Conservation (phyloP, 192 early-diverging fungal species). For the Phycomyces nitens region DNA sequence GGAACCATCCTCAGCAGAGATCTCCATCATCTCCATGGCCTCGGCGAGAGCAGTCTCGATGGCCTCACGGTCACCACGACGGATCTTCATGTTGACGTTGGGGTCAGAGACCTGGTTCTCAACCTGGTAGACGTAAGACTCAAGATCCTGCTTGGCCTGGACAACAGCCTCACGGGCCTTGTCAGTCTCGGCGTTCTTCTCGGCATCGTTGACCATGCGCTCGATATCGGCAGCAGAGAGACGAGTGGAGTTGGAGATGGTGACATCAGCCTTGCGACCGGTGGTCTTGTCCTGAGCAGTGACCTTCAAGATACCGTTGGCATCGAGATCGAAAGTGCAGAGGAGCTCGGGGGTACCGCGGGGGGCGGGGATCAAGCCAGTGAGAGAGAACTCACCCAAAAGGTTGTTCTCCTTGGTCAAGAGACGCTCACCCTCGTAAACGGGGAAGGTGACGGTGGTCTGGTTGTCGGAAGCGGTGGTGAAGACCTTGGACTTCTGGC, state of each 20-base stretch:
- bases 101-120: constrained; percentile 53
- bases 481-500: constrained; percentile 77
- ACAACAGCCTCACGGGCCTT: constrained; percentile 67
- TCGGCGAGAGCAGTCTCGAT: constrained; percentile 74
- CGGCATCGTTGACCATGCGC: constrained; percentile 89
- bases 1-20: constrained; percentile 54
- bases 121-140: constrained; percentile 69
- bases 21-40: constrained; percentile 71
- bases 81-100: constrained; percentile 68
- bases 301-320: constrained; percentile 88
- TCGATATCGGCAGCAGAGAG: constrained; percentile 89
- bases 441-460: constrained; percentile 80
- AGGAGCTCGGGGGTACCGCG: constrained; percentile 76
- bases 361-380: constrained; percentile 75
- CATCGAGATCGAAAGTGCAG: constrained; percentile 82
- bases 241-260: constrained; percentile 93
- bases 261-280: constrained; percentile 86
- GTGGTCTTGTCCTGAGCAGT: constrained; percentile 90
- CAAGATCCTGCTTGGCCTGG: constrained; percentile 80
- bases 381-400: constrained; percentile 80
- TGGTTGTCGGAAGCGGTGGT: constrained; percentile 82
- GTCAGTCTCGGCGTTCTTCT: constrained; percentile 82
- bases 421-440: constrained; percentile 84
- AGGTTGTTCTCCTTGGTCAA: constrained; percentile 92
- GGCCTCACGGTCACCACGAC: constrained; percentile 64